Percentiles rank a stretch among this genome's conserved stretches.
Evolutionary conservation across 1,284 basidiomycete species (phyloP).

Genomic region (Melampsora abietis-canadensis): DNA sequence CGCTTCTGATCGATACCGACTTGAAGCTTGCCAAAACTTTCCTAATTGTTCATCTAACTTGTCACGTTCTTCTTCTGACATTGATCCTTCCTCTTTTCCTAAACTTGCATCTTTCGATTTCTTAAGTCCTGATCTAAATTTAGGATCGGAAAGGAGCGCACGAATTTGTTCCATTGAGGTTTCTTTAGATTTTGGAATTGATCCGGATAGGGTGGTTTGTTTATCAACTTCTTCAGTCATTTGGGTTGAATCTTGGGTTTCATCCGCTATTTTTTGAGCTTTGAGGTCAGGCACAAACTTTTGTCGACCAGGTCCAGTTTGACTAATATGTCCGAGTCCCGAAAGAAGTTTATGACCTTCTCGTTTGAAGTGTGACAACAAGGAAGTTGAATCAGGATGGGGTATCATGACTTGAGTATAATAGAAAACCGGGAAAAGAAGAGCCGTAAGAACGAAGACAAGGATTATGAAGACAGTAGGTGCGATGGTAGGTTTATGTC

Average conservation of each 20-base stretch:
- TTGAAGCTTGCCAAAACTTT: slow-evolving; percentile 35
- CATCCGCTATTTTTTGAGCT: neutral
- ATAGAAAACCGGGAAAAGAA: slow-evolving; percentile 35
- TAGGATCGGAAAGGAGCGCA: neutral
- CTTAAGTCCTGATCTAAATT: neutral
- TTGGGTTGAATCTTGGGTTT: neutral
- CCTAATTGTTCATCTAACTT: slow-evolving; percentile 38
- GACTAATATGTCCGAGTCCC: slow-evolving; percentile 18
- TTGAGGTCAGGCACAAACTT: slow-evolving; percentile 6
- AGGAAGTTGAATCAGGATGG: slow-evolving; percentile 19
- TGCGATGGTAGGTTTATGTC: slow-evolving; percentile 30
- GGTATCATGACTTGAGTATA: slow-evolving; percentile 42
- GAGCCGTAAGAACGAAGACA: slow-evolving; percentile 16
- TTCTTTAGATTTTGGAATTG: neutral
- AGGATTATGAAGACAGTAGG: slow-evolving; percentile 32
- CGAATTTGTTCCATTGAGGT: neutral
- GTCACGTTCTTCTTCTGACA: neutral
- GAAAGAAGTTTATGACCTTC: slow-evolving; percentile 33
- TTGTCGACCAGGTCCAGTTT: slow-evolving; percentile 15
- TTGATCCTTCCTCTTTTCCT: neutral
- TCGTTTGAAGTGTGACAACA: slow-evolving; percentile 27
- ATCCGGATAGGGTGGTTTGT: too few species aligned
- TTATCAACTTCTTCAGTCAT: neutral
- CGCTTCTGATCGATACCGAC: slow-evolving; percentile 20
- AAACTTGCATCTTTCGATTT: neutral